Evolutionary conservation across 306 rosid genomes (phyloP).

Genomic region (Canavalia gladiata): DNA sequence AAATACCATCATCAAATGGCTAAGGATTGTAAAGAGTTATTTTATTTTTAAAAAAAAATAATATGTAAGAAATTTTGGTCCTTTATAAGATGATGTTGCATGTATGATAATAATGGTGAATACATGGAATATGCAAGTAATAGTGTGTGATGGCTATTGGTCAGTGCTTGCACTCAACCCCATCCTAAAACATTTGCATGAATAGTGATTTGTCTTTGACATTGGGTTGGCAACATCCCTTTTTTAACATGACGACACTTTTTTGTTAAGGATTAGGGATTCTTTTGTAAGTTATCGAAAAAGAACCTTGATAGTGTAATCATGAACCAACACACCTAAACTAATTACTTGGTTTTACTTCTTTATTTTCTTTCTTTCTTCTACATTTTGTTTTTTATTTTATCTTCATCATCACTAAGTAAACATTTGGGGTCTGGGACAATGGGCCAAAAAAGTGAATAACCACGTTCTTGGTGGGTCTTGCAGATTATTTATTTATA

Average conservation of each 20-base stretch:
- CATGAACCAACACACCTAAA: background rate
- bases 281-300: background rate
- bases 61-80: background rate
- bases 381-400: conserved; percentile 1
- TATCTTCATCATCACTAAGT: background rate
- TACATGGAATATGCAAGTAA: background rate
- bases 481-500: background rate
- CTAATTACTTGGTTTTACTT: background rate
- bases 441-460: background rate
- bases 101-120: background rate
- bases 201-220: conserved; percentile 4
- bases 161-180: background rate
- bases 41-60: background rate
- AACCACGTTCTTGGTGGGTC: background rate
- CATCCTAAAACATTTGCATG: background rate
- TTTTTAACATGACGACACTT: background rate
- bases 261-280: background rate
- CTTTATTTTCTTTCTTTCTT: background rate
- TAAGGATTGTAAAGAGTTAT: background rate
- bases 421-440: conserved; percentile 5
- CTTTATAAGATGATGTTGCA: background rate
- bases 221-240: background rate
- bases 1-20: conserved; percentile 24
- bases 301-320: background rate
- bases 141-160: background rate